A percentile compares a stretch with the other conserved stretches of the same genome.
These are phyloP conservation scores for Lavandula angustifolia DNA, from an alignment of 257 asterid genomes.

Conservation along the genomic window DNA sequence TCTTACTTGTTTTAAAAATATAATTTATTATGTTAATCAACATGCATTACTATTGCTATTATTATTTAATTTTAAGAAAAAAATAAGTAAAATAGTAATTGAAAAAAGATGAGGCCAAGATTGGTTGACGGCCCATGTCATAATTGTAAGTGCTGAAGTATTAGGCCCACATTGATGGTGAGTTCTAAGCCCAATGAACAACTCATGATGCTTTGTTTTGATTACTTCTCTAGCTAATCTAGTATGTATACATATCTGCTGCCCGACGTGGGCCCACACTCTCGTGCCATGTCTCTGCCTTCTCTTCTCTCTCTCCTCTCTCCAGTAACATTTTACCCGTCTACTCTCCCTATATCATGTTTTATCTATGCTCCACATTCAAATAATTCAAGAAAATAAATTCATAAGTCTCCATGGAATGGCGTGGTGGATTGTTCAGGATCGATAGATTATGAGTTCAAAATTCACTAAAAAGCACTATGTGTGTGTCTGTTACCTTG, in stretches of 20 bases:
- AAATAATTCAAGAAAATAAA: no score
- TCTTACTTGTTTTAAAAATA: no score
- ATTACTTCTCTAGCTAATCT: conserved; percentile 33
- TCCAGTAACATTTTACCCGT: conserved; percentile 32
- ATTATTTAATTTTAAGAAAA: background rate
- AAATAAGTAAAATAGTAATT: background rate
- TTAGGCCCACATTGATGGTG: conserved; percentile 39
- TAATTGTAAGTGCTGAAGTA: conserved; percentile 4
- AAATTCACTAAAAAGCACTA: no score
- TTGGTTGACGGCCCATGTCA: conserved; percentile 37
- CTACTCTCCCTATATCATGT: background rate
- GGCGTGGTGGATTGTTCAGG: no score
- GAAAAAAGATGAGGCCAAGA: conserved; percentile 36
- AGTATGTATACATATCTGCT: background rate
- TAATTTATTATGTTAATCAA: background rate
- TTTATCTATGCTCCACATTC: no score
- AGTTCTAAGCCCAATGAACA: conserved; percentile 47
- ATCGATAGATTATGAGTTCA: no score
- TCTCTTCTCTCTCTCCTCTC: background rate
- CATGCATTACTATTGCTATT: background rate
- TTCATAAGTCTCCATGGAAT: no score
- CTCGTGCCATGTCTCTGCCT: conserved; percentile 46
- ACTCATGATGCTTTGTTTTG: conserved; percentile 33
- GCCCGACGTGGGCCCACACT: conserved; percentile 37
- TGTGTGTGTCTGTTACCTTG: no score